Evolutionary conservation across 2,329 filamentous ascomycete genomes (phyloP), one percentile per base, ranked within the genome.

Genomic region (Cladophialophora bantiana): DNA sequence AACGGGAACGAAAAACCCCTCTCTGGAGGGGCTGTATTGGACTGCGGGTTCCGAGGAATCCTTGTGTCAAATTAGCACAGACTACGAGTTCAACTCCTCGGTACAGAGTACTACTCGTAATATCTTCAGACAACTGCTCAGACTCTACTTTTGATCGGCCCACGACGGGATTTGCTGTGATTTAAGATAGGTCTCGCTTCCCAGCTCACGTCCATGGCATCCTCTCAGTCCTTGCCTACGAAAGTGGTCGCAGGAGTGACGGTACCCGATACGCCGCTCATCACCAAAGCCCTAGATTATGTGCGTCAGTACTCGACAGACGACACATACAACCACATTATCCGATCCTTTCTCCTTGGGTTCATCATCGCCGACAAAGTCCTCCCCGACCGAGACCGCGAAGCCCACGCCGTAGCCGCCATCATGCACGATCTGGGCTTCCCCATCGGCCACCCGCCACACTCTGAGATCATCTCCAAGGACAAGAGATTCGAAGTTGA

Each of bases 401-500:
- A 67, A 32, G 62, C 61, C 15, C 58, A 66, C 36, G 62, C 67
- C 36, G n/a, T 69, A 35, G 67, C 69, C 32, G 64, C 67, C 32
- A 59, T 68, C 58, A 63, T 73, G 38, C 74, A 76, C 61, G 74
- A 75, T 56, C 68, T 75, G 7, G 73, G 80, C 15, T 82, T 78
- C 78, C 78, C 78, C 59, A 71, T 71, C 12, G 62, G 57, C 45
- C 66, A 68, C 40, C 62, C 66, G 12, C 45, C 52, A 20, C 76
- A 73, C 5, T 73, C 74, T 7, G 70, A 74, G 36, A 62, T 81
- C n/a, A 69, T 83, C 15, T 80, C 78, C 54, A 50, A 72, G 1
- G 81, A 84, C 72, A 81, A 80, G 36, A 77, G 82, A 7, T 85
- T 85, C 72, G 83, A 85, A 66, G 80, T 85, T 32, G 83, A 85